phyloP scores from a whole-genome alignment of 495 filamentous ascomycete species.

The Aspergillus heteromorphus region DNA sequence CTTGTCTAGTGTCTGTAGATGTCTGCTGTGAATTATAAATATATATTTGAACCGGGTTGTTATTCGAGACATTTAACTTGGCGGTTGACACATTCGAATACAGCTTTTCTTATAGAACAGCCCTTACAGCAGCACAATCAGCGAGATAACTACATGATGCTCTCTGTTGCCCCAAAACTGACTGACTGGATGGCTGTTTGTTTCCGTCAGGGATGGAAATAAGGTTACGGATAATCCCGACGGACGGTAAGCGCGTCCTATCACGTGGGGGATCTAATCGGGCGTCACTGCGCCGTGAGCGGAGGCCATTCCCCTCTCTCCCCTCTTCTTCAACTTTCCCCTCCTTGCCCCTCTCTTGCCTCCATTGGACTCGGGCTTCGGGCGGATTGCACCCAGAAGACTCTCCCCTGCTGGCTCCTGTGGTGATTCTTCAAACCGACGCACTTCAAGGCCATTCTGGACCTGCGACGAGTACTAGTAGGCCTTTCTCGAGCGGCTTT shows the following conservation, averaged over 20 bases:
- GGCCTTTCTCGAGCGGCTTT: neutral
- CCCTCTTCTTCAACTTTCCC: neutral
- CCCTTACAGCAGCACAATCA: neutral
- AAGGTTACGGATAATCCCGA: conserved; percentile 2
- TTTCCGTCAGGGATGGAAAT: neutral
- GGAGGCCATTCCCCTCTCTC: neutral
- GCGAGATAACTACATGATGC: too few relatives aligned
- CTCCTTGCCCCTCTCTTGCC: conserved; percentile 2
- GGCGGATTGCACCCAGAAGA: neutral
- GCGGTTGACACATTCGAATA: too few relatives aligned
- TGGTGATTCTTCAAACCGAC: neutral
- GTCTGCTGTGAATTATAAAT: too few relatives aligned
- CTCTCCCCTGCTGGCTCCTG: conserved; percentile 4
- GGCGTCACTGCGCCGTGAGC: neutral
- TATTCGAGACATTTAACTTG: too few relatives aligned
- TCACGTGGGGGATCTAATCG: conserved; percentile 2
- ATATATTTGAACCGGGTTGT: too few relatives aligned
- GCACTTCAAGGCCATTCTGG: neutral
- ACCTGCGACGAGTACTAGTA: conserved; percentile 5
- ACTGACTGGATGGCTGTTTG: neutral
- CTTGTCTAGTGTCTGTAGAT: too few relatives aligned
- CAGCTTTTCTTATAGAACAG: too few relatives aligned
- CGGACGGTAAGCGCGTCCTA: neutral
- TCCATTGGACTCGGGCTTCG: conserved; percentile 2
- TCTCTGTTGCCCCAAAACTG: too few relatives aligned